Evolutionary conservation across 371 early-diverging fungal genomes (phyloP).

Genomic region (Amoeboaphelidium occidentale): DNA sequence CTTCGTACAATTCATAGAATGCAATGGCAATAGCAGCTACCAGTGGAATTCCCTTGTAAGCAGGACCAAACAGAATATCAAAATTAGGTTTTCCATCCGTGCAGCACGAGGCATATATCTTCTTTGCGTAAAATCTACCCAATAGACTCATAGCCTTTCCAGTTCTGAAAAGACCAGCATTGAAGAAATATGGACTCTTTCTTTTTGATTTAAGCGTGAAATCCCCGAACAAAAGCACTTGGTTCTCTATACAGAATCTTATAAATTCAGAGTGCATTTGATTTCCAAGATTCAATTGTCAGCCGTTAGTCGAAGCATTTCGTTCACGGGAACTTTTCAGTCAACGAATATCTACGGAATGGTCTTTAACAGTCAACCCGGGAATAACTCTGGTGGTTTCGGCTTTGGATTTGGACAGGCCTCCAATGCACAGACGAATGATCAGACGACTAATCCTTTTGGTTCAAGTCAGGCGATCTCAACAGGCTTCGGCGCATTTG

Average conservation of each 20-base stretch:
- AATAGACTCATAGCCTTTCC: slow-evolving; percentile 55
- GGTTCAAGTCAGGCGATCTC: too few relatives aligned
- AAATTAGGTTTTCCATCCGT: not conserved
- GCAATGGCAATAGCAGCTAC: slow-evolving; percentile 56
- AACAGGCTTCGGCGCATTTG: too few relatives aligned
- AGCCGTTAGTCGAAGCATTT: too few relatives aligned
- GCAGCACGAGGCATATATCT: slow-evolving; percentile 29
- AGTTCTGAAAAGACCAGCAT: slow-evolving; percentile 80
- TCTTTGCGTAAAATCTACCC: slow-evolving; percentile 68
- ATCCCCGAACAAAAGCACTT: slow-evolving; percentile 65
- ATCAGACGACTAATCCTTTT: too few relatives aligned
- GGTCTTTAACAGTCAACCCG: not conserved
- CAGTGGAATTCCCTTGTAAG: slow-evolving; percentile 93
- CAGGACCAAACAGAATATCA: slow-evolving; percentile 81
- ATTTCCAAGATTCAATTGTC: not conserved
- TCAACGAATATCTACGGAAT: not conserved
- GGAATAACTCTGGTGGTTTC: too few relatives aligned
- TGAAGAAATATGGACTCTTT: slow-evolving; percentile 84
- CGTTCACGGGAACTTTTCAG: too few relatives aligned
- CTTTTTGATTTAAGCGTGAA: slow-evolving; percentile 85
- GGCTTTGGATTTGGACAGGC: too few relatives aligned
- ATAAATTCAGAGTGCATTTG: slow-evolving; percentile 36
- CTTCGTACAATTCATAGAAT: slow-evolving; percentile 25
- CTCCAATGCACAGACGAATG: too few relatives aligned
- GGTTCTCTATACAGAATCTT: slow-evolving; percentile 53